Percentiles rank a stretch among this genome's conserved stretches.
Conservation (phyloP, 192 early-diverging fungal species). For the Spizellomyces punctatus region DNA sequence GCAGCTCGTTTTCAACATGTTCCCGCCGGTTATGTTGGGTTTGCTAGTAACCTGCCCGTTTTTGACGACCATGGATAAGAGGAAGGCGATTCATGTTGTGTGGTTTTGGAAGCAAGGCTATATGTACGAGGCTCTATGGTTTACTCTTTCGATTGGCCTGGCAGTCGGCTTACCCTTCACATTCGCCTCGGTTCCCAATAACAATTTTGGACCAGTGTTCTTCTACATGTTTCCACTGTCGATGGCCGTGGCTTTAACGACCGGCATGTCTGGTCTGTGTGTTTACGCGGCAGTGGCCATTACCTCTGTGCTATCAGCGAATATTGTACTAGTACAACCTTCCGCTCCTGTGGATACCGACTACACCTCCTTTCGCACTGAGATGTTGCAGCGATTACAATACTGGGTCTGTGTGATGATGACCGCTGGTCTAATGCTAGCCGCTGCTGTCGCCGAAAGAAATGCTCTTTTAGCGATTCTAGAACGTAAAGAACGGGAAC, state of each 20-base stretch:
- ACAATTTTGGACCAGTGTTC: background rate
- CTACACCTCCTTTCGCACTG: background rate
- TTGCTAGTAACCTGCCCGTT: conserved; percentile 6
- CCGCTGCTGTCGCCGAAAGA: background rate
- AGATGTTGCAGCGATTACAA: conserved; percentile 2
- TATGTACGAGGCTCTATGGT: background rate
- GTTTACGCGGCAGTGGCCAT: background rate
- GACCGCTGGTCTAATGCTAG: conserved; percentile 1
- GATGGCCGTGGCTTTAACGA: background rate
- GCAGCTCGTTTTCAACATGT: background rate
- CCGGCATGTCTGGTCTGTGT: conserved; percentile 12
- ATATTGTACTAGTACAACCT: background rate
- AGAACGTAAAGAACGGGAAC: background rate
- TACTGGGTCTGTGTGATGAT: background rate
- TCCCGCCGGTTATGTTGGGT: conserved; percentile 7
- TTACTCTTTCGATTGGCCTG: background rate
- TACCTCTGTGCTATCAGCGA: background rate
- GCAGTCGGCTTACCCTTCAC: conserved; percentile 8
- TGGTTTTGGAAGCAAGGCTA: background rate
- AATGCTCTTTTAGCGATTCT: background rate
- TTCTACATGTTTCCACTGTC: conserved; percentile 3
- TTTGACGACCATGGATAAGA: background rate
- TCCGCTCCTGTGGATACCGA: background rate
- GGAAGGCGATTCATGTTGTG: background rate
- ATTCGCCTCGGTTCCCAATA: background rate